phyloP scores from a whole-genome alignment of 2,329 filamentous ascomycete genomes.

The Dendryphion nanum region DNA sequence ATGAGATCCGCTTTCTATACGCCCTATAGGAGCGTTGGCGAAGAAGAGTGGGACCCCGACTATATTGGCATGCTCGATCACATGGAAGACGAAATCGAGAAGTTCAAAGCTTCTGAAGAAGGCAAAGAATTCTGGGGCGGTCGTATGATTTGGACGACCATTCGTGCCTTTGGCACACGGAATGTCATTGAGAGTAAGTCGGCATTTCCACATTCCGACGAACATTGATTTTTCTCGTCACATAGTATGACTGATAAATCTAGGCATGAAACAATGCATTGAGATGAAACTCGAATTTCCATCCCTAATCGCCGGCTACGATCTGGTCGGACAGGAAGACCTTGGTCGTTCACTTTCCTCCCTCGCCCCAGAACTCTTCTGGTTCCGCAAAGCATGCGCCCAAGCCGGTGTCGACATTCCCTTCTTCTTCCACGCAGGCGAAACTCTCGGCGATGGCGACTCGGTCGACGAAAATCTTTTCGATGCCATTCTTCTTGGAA shows the following conservation, averaged over 20 bases:
- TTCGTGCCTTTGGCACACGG: constrained; percentile 64
- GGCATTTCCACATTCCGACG: too few relatives aligned
- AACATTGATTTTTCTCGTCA: not conserved
- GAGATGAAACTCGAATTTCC: constrained; percentile 76
- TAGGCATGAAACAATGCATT: constrained; percentile 81
- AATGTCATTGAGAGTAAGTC: constrained; percentile 62
- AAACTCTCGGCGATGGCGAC: constrained; percentile 77
- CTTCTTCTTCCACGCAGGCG: constrained; percentile 95
- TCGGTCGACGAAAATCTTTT: constrained; percentile 81
- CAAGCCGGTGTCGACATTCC: constrained; percentile 78
- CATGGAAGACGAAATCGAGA: constrained; percentile 73
- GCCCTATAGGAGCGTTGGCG: constrained; percentile 64
- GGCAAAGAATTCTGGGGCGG: constrained; percentile 81
- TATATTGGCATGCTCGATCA: constrained; percentile 69
- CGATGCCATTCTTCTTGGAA: constrained; percentile 83
- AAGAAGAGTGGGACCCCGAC: constrained; percentile 65
- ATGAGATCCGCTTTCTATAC: constrained; percentile 73
- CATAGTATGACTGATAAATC: not conserved
- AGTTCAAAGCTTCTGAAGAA: constrained; percentile 69
- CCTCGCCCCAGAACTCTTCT: constrained; percentile 81
- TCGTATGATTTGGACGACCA: constrained; percentile 78
- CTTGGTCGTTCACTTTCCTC: constrained; percentile 72
- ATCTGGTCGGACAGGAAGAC: constrained; percentile 87
- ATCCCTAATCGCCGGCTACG: constrained; percentile 79
- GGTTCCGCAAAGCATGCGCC: constrained; percentile 85